phyloP scores from a whole-genome alignment of 2,329 filamentous ascomycete species.

The Penicillium brasilianum region DNA sequence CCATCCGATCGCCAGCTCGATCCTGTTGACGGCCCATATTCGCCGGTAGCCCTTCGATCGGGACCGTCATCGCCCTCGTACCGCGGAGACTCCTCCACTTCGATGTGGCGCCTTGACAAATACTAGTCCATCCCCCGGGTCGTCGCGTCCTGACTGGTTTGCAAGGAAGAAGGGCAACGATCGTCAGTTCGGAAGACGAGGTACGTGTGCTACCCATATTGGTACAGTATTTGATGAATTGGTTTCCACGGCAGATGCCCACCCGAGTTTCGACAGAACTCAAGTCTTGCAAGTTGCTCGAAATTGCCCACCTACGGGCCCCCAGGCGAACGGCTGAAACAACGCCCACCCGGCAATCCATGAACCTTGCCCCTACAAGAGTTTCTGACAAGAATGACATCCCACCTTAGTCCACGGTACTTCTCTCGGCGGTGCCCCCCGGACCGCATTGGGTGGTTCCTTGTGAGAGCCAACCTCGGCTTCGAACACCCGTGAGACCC shows the following conservation, averaged over 20 bases:
- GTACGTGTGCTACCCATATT: neutral
- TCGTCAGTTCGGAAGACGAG: constrained; percentile 13
- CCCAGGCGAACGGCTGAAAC: constrained; percentile 12
- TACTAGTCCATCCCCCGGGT: constrained; percentile 16
- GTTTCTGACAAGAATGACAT: constrained; percentile 7
- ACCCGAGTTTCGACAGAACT: constrained; percentile 1
- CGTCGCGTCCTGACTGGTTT: neutral
- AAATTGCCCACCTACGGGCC: neutral
- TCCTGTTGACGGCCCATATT: constrained; percentile 22
- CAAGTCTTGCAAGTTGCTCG: constrained; percentile 1
- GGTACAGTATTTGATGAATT: neutral
- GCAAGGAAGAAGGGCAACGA: constrained; percentile 22
- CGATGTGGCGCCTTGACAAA: constrained; percentile 24
- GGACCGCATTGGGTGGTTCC: neutral
- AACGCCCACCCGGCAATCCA: constrained; percentile 2
- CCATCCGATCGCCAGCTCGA: constrained; percentile 23
- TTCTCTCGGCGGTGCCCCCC: neutral
- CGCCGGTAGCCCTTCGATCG: constrained; percentile 19
- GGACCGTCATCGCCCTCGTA: constrained; percentile 5
- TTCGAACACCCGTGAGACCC: neutral
- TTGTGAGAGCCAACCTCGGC: neutral
- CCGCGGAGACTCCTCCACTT: neutral
- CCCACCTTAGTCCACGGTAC: neutral
- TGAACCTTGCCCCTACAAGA: constrained; percentile 1
- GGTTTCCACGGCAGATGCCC: constrained; percentile 7